phyloP scores from a whole-genome alignment of 202 grass and related monocot genomes.

The Zizania palustris region DNA sequence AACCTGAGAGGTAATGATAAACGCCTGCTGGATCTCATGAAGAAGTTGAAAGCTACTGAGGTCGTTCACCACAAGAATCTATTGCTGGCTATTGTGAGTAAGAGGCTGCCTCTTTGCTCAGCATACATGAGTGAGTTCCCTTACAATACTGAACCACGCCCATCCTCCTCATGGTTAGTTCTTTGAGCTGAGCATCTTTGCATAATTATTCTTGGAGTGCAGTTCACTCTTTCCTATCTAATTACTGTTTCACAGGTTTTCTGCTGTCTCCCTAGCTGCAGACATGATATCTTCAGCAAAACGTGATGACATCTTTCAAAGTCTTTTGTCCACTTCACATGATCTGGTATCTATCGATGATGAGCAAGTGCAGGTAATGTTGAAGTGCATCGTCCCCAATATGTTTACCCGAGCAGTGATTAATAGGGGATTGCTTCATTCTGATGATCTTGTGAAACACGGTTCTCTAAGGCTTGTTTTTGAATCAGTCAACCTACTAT shows the following conservation, averaged over 20 bases:
- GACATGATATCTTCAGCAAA: slow-evolving; percentile 75
- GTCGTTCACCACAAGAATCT: slow-evolving; percentile 64
- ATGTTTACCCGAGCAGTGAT: slow-evolving; percentile 66
- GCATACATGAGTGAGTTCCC: slow-evolving; percentile 84
- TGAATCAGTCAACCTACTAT: slow-evolving; percentile 74
- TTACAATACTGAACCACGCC: slow-evolving; percentile 68
- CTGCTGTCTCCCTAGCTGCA: slow-evolving; percentile 73
- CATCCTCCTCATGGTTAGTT: slow-evolving; percentile 77
- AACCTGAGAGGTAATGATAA: slow-evolving; percentile 87
- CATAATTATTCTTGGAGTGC: slow-evolving; percentile 28
- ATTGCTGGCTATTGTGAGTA: slow-evolving; percentile 68
- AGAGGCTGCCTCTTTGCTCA: slow-evolving; percentile 66
- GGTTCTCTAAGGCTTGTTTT: slow-evolving; percentile 72
- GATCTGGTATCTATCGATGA: slow-evolving; percentile 53
- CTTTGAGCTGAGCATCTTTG: not conserved
- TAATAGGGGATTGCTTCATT: slow-evolving; percentile 92
- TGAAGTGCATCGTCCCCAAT: slow-evolving; percentile 78
- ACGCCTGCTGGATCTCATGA: slow-evolving; percentile 83
- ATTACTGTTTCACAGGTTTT: slow-evolving; percentile 66
- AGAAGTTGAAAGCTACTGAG: slow-evolving; percentile 82
- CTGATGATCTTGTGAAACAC: slow-evolving; percentile 83
- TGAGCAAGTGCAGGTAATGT: slow-evolving; percentile 58
- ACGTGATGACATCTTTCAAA: slow-evolving; percentile 46
- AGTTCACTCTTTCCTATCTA: slow-evolving; percentile 24
- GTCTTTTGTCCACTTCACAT: slow-evolving; percentile 51